phyloP scores from a whole-genome alignment of 2,329 filamentous ascomycete genomes.

The Xylaria sp. region DNA sequence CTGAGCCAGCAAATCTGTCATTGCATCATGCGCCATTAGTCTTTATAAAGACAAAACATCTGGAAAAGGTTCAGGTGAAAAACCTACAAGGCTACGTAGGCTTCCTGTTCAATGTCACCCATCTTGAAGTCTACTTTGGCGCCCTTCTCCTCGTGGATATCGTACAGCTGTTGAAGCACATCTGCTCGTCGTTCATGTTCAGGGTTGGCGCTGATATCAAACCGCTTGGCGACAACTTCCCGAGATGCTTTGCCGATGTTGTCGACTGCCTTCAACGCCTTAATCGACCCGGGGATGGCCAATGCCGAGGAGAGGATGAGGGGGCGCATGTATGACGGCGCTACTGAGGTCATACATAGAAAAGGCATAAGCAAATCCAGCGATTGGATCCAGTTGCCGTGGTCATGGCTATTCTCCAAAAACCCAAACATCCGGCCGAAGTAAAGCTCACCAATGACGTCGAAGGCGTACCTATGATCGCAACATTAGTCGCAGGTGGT shows the following conservation, averaged over 20 bases:
- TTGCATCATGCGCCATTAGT: constrained; percentile 24
- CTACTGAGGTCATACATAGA: constrained; percentile 35
- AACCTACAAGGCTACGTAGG: constrained; percentile 35
- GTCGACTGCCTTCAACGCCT: constrained; percentile 34
- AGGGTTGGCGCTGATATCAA: constrained; percentile 16
- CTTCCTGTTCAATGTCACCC: constrained; percentile 38
- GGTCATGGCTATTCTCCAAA: constrained; percentile 35
- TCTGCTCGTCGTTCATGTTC: constrained; percentile 31
- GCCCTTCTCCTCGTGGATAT: constrained; percentile 36
- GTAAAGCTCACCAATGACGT: constrained; percentile 39
- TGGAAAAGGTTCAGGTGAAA: not conserved
- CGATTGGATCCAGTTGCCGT: constrained; percentile 35
- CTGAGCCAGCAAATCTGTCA: constrained; percentile 35
- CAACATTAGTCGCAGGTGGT: constrained; percentile 12
- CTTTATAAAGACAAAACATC: not conserved
- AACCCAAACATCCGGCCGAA: constrained; percentile 38
- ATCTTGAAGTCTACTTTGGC: constrained; percentile 34
- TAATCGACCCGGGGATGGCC: constrained; percentile 31
- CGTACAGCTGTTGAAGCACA: constrained; percentile 35
- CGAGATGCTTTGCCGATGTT: constrained; percentile 31
- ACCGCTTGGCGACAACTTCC: constrained; percentile 28
- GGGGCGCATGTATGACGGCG: constrained; percentile 33
- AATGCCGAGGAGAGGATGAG: constrained; percentile 35
- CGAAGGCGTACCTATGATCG: constrained; percentile 32
- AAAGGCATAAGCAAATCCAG: constrained; percentile 48